A percentile compares a stretch with the other conserved stretches of the same genome.
phyloP scores from a whole-genome alignment of 2,329 filamentous ascomycete species.

The Onygenales sp. region DNA sequence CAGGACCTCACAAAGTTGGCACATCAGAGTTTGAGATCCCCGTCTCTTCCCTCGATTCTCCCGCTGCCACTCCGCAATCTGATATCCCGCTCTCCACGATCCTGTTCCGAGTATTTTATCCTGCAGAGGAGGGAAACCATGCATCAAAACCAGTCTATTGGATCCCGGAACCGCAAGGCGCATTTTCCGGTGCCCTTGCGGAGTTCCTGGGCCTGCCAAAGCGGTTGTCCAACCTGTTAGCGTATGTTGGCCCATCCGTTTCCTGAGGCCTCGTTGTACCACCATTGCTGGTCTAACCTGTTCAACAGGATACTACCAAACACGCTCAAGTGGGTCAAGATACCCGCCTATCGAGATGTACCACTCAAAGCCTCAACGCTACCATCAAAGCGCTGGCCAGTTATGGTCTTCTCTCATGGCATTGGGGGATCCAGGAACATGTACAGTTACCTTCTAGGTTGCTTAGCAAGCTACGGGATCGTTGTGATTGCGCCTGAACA shows the following conservation, averaged over 20 bases:
- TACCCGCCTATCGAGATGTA: slow-evolving; percentile 34
- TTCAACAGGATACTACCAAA: slow-evolving; percentile 12
- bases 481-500: slow-evolving; percentile 77
- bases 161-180: slow-evolving; percentile 67
- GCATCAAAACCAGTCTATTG: slow-evolving; percentile 57
- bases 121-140: slow-evolving; percentile 41
- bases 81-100: slow-evolving; percentile 58
- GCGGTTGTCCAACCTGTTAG: slow-evolving; percentile 32
- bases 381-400: slow-evolving; percentile 57
- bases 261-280: too few relatives aligned
- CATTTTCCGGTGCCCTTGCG: slow-evolving; percentile 65
- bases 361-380: slow-evolving; percentile 43
- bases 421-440: slow-evolving; percentile 72
- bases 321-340: slow-evolving; percentile 16
- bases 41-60: slow-evolving; percentile 39
- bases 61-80: slow-evolving; percentile 45
- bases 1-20: slow-evolving; percentile 69
- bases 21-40: slow-evolving; percentile 75
- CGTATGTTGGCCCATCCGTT: slow-evolving; percentile 18
- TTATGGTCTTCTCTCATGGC: slow-evolving; percentile 79
- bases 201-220: slow-evolving; percentile 61
- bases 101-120: slow-evolving; percentile 76
- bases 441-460: slow-evolving; percentile 74
- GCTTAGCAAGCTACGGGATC: slow-evolving; percentile 69
- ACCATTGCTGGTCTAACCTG: slow-evolving; percentile 2